Base-by-base conservation (phyloP, 257 asterid species). In the Primulina eburnea region DNA sequence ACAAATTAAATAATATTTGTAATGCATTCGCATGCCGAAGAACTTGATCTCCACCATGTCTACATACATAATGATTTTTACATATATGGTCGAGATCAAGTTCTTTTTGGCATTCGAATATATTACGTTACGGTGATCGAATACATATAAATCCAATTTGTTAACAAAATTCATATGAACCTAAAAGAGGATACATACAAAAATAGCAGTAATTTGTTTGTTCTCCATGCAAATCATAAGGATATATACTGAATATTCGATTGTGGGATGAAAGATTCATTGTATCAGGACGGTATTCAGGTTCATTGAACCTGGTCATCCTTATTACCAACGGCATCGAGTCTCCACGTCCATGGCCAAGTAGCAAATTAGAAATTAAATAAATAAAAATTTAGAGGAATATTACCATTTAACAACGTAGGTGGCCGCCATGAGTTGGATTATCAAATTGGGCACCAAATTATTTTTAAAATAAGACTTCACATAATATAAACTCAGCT, bases 271-370 rank as follows among this genome's bases (percentile, higher is more conserved):
- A 20, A 10, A 55, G 37, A 35, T 66, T 62, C 71, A 57, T 5
- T 69, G 71, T 38, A 75, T 21, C 8, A 4, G 60, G 79, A 63
- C 64, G 58, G 38, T 11, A 9, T 69, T 75, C 29, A 30, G 71
- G 34, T 60, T 61, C 61, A 35, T 62, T 55, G 50, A 74, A 68
- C 69, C 14, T 53, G 8, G 59, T 28, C 62, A 7, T 11, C 58
- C 64, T 38, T 53, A 28, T 62, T 0, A 12, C 14, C 18, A 0
- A n/a, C 75, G 59, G 26, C 10, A 24, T 64, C 75, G 61, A 74
- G 70, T 68, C 70, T 52, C 78, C 78, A 18, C 78, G 26, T 74
- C 43, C 28, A 12, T 50, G 55, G 24, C 43, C 55, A 50, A 5
- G n/a, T 24, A 10, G 7, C 6, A 43, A 60, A 28, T 12, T 24